A percentile compares a stretch with the other conserved stretches of the same genome.
Conservation (phyloP, 2,329 filamentous ascomycete species). For the Metarhizium brunneum region DNA sequence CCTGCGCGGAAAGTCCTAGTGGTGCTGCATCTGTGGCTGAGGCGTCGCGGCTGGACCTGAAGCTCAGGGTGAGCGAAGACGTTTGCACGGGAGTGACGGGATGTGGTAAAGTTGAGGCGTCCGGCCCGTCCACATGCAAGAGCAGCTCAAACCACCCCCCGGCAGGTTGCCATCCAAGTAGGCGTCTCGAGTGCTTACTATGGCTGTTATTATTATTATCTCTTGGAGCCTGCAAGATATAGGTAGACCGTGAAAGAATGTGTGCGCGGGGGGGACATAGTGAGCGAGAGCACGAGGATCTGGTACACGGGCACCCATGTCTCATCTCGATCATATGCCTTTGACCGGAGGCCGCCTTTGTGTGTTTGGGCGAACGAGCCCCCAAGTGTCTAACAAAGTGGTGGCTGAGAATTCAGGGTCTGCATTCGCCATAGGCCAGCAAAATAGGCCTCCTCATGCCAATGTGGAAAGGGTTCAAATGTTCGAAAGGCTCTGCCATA, state of each 20-base stretch:
- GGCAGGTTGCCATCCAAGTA: not conserved
- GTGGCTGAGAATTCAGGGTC: not conserved
- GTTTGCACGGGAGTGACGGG: not conserved
- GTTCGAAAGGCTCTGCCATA: not conserved
- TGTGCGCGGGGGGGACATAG: not conserved
- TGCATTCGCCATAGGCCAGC: not conserved
- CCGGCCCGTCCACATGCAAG: not conserved
- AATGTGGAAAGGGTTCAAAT: not conserved
- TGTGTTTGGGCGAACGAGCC: not conserved
- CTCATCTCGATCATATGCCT: slow-evolving; percentile 1
- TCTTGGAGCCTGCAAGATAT: not conserved
- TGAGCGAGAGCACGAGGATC: slow-evolving; percentile 1
- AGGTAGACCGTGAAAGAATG: not conserved
- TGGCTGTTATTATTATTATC: not conserved
- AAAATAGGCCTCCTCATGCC: not conserved
- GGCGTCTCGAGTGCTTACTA: not conserved
- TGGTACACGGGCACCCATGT: not conserved
- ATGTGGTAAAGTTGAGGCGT: not conserved
- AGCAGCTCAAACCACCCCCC: not conserved
- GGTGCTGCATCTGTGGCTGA: slow-evolving; percentile 4
- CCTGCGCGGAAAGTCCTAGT: not conserved
- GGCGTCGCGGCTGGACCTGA: slow-evolving; percentile 1
- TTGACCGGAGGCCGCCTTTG: slow-evolving; percentile 4
- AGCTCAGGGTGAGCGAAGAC: not conserved
- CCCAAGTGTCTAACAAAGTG: not conserved